Evolutionary conservation across 441 rosid genomes (phyloP), one percentile per base, ranked within the genome.

Genomic region (Sinapis alba): DNA sequence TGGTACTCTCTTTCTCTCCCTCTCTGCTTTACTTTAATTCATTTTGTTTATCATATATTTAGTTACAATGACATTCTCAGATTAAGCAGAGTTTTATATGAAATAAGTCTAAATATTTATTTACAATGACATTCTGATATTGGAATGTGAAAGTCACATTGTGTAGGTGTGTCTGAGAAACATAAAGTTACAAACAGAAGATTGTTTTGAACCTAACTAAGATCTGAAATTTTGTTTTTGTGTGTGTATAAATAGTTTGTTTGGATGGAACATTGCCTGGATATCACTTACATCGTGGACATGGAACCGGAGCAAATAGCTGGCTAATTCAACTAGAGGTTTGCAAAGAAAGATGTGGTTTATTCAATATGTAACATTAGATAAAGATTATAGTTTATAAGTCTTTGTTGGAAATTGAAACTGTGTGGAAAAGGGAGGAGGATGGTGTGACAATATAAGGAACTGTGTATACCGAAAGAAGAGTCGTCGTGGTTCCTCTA

Each of bases 221-320:
- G 68, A 71, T 45, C 60, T 71, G 16, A 47, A 24, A 16, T 59
- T 26, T 56, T 69, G 62, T 21, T 69, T 12, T 38, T 28, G 59
- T 76, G 53, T 68, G 16, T 34, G 2, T 54, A 13, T 58, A 50
- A 54, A 38, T 62, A 94, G 98, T 94, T 19, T 94, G 98, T 77
- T 81, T 92, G 83, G 98, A 91, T 86, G 98, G 98, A 80, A 86
- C 97, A 62, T 80, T 90, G 81, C 98, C 98, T 15, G 98, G 98
- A 21, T 94, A 91, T 76, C 98, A 94, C 83, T 75, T 86, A 69
- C 93, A 89, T 68, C 90, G 85, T 6, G 98, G 98, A 68, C 81
- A 78, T 64, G 96, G 96, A 36, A 82, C 88, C 2, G 98, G 98
- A 65, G 86, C 88, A 65, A 83, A 86, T 74, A 89, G 88, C 60